Evolutionary conservation across 345 rosid species (phyloP).

Genomic region (Eucalyptus cladocalyx): DNA sequence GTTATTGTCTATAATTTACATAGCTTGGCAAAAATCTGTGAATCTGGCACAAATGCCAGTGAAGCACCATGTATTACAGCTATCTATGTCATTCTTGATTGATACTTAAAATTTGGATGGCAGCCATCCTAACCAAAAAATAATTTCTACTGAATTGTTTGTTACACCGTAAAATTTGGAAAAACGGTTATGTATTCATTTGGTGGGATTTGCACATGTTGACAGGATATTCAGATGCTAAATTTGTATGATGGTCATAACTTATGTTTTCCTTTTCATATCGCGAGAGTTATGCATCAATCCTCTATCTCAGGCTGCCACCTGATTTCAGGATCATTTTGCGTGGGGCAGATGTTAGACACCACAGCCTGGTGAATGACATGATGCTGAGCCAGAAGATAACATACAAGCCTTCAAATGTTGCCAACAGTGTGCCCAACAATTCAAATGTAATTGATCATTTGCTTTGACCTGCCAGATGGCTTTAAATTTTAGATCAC

Average conservation of each 20-base stretch:
- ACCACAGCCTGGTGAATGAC: conserved; percentile 48
- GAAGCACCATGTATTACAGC: neutral
- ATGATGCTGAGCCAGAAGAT: conserved; percentile 33
- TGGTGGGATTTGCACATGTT: neutral
- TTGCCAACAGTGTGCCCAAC: conserved; percentile 3
- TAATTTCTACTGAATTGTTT: neutral
- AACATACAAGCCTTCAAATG: conserved; percentile 32
- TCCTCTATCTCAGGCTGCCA: conserved; percentile 65
- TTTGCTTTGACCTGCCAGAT: neutral
- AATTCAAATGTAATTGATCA: conserved; percentile 18
- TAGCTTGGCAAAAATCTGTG: neutral
- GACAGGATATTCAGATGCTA: neutral
- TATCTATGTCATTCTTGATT: neutral
- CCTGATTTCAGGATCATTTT: conserved; percentile 37
- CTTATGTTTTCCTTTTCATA: neutral
- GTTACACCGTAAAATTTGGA: neutral
- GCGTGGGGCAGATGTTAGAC: conserved; percentile 43
- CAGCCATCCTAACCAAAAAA: neutral
- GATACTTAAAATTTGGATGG: neutral
- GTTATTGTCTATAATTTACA: neutral
- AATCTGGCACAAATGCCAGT: neutral
- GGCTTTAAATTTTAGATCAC: neutral
- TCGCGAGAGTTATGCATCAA: conserved; percentile 63
- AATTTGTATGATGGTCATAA: neutral
- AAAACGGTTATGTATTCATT: neutral